Evolutionary conservation across 768 basidiomycete genomes (phyloP), one percentile per base, ranked within the genome.

Genomic region (Galerina sulciceps): DNA sequence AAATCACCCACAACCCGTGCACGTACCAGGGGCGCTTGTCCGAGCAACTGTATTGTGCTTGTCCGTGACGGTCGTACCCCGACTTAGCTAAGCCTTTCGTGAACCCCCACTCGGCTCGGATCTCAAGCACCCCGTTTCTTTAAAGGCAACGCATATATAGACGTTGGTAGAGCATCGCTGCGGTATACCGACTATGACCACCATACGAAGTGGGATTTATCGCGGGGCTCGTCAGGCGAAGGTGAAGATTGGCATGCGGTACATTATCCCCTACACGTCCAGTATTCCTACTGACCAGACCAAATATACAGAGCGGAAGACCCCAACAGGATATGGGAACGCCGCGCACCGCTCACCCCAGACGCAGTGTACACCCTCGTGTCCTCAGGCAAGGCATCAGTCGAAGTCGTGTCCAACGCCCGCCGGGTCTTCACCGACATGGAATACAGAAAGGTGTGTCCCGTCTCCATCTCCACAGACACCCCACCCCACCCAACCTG

Each of bases 321-420:
- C 68, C 87, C 90, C 0, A 63, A 73, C 26, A 78, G 95, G 51
- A 85, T 92, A n/a, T n/a, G n/a, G n/a, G n/a, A n/a, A n/a, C n/a
- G n/a, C n/a, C n/a, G 95, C 14, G 86, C 83, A 31, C 94, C 95
- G 2, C 76, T 97, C 43, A 93, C 91, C 0, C 95, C 95, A 0
- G 82, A 83, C 4, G 86, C 84, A 6, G 89, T 96, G 31, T 71
- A 82, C 42, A 72, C 82, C 5, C 80, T 96, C 8, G n/a, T n/a
- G n/a, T n/a, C n/a, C n/a, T n/a, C n/a, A n/a, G n/a, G n/a, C n/a
- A n/a, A n/a, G n/a, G n/a, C n/a, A n/a, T n/a, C n/a, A n/a, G n/a
- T n/a, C n/a, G n/a, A n/a, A n/a, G n/a, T n/a, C n/a, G n/a, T n/a
- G n/a, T n/a, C n/a, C n/a, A n/a, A n/a, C n/a, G n/a, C n/a, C n/a